A percentile compares a stretch with the other conserved stretches of the same genome.
phyloP scores from a whole-genome alignment of 371 early-diverging fungal genomes.

The Rhizopus arrhizus region DNA sequence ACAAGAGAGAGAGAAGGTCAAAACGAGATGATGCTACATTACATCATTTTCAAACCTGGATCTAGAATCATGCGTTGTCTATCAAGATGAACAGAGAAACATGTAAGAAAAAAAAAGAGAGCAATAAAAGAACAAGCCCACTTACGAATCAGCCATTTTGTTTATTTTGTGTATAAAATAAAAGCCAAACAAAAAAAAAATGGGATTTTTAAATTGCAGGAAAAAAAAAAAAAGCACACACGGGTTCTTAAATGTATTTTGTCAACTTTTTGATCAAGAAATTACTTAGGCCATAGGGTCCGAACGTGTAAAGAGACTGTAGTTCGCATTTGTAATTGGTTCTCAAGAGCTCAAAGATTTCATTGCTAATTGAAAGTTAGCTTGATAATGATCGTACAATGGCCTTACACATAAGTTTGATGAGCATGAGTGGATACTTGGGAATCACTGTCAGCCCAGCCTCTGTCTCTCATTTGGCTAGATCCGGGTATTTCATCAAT shows the following conservation, averaged over 20 bases:
- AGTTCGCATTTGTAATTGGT: conserved; percentile 39
- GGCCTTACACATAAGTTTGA: conserved; percentile 19
- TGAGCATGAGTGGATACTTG: conserved; percentile 13
- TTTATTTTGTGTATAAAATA: neutral
- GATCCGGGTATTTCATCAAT: conserved; percentile 20
- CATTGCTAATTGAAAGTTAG: conserved; percentile 15
- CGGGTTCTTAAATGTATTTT: neutral
- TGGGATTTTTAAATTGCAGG: no score
- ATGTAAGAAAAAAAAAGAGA: neutral
- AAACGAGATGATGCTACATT: neutral
- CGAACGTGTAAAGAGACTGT: conserved; percentile 30
- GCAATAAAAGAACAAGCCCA: neutral
- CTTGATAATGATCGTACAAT: neutral
- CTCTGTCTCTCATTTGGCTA: conserved; percentile 23
- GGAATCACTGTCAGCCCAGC: conserved; percentile 11
- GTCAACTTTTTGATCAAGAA: conserved; percentile 18
- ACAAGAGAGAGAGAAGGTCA: neutral
- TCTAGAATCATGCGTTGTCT: conserved; percentile 69
- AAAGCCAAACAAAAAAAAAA: neutral
- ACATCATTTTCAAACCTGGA: conserved; percentile 46
- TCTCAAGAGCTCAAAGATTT: conserved; percentile 20
- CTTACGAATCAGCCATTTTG: conserved; percentile 31
- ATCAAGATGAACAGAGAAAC: neutral
- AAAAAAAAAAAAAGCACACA: neutral
- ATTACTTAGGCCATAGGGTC: conserved; percentile 22